phyloP scores from a whole-genome alignment of 768 basidiomycete species.

The Daedalea quercina region DNA sequence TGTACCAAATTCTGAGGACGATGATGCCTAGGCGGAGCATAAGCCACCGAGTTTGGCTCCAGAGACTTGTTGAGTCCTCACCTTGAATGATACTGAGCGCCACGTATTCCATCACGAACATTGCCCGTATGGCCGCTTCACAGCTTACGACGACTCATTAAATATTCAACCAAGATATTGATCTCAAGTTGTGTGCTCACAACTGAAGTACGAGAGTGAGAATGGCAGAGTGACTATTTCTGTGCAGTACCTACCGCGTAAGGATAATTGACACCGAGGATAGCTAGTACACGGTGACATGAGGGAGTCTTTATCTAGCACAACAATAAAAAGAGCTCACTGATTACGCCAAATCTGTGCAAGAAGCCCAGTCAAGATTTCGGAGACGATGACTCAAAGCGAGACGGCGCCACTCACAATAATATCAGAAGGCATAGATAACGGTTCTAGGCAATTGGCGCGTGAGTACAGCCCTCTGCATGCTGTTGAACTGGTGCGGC shows the following conservation, averaged over 20 bases:
- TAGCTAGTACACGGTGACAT: not conserved
- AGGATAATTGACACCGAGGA: not conserved
- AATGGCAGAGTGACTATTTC: no score
- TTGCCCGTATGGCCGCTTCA: conserved; percentile 1
- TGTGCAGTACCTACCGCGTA: not conserved
- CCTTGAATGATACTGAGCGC: conserved; percentile 11
- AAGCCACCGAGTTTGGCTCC: no score
- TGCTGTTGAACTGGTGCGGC: no score
- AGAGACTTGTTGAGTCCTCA: not conserved
- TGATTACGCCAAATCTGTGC: not conserved
- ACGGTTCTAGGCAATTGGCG: conserved; percentile 8
- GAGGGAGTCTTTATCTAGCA: not conserved
- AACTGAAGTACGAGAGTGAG: not conserved
- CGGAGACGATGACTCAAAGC: not conserved
- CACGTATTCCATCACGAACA: conserved; percentile 7
- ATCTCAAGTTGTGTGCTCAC: not conserved
- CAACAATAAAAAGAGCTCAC: not conserved
- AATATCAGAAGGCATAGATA: conserved; percentile 8
- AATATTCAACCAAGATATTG: not conserved
- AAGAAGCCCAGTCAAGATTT: conserved; percentile 1
- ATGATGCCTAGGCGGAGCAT: no score
- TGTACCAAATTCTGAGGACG: conserved; percentile 17
- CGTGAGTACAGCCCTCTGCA: not conserved
- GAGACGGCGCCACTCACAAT: conserved; percentile 2
- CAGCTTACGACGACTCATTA: conserved; percentile 2